A percentile compares a stretch with the other conserved stretches of the same genome.
phyloP scores from a whole-genome alignment of 768 basidiomycete genomes.

The Hygrocybe punicea region DNA sequence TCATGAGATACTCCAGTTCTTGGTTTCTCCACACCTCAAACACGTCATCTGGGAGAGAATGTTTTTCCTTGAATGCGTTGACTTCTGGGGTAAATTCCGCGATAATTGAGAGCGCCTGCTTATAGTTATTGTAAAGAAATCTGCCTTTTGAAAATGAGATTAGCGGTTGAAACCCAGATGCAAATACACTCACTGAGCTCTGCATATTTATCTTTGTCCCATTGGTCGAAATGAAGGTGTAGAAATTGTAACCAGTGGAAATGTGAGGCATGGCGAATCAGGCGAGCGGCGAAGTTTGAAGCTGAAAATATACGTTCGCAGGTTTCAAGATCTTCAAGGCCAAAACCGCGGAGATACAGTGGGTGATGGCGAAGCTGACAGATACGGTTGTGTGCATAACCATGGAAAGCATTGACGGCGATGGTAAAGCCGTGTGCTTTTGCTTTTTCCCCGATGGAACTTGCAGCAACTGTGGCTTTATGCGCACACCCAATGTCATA shows the following conservation, averaged over 20 bases:
- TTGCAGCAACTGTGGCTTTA: slow-evolving; percentile 18
- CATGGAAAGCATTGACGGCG: slow-evolving; percentile 26
- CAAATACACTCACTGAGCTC: slow-evolving; percentile 20
- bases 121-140: slow-evolving; percentile 25
- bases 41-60: neutral
- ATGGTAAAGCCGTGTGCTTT: slow-evolving; percentile 1
- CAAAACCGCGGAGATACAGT: slow-evolving; percentile 19
- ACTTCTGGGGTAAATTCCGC: slow-evolving; percentile 1
- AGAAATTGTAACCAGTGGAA: slow-evolving; percentile 25
- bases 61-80: neutral
- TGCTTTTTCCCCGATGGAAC: slow-evolving; percentile 16
- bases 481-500: slow-evolving; percentile 33
- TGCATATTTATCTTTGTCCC: slow-evolving; percentile 20
- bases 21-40: slow-evolving; percentile 21
- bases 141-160: slow-evolving; percentile 10
- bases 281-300: slow-evolving; percentile 19
- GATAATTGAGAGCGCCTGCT: slow-evolving; percentile 23
- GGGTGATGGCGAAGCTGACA: slow-evolving; percentile 26
- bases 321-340: slow-evolving; percentile 26
- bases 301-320: slow-evolving; percentile 17
- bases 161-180: neutral
- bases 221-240: slow-evolving; percentile 12
- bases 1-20: slow-evolving; percentile 17
- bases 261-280: slow-evolving; percentile 11
- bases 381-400: slow-evolving; percentile 28